phyloP scores from a whole-genome alignment of 495 filamentous ascomycete genomes.

The Glonium stellatum region DNA sequence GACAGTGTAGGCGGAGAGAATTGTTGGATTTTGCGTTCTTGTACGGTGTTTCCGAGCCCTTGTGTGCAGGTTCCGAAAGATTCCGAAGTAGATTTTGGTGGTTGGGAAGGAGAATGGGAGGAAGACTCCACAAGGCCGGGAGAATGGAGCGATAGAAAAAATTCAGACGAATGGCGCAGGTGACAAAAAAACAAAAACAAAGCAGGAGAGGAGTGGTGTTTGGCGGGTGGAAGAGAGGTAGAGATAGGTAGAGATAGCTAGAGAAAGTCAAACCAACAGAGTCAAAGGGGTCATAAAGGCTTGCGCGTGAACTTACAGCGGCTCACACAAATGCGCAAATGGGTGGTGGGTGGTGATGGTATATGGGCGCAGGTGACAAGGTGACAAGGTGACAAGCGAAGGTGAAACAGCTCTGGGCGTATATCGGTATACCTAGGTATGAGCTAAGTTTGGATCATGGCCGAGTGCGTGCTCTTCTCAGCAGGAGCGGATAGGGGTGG shows the following conservation, averaged over 20 bases:
- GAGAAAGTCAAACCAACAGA: background rate
- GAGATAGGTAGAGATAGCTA: background rate
- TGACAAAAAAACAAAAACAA: background rate
- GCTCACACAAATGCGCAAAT: background rate
- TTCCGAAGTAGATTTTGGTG: background rate
- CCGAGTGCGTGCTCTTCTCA: background rate
- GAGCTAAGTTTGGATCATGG: constrained; percentile 2
- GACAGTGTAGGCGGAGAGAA: background rate
- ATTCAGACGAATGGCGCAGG: background rate
- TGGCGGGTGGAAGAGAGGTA: no score
- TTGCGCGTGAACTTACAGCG: constrained; percentile 8
- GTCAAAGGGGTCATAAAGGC: constrained; percentile 8
- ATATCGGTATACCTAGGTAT: no score
- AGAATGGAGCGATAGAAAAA: background rate
- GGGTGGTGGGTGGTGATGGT: constrained; percentile 4
- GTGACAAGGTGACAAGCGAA: constrained; percentile 25
- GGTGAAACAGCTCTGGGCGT: constrained; percentile 20
- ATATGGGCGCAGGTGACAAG: constrained; percentile 24
- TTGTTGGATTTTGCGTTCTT: no score
- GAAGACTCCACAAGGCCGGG: no score
- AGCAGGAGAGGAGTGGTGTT: constrained; percentile 2
- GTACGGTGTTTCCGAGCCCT: background rate
- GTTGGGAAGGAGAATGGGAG: no score
- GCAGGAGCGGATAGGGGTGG: background rate
- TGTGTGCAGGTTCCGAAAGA: background rate